Evolutionary conservation across 2,329 filamentous ascomycete species (phyloP), one percentile per base, ranked within the genome.

Genomic region (Botrytis fabae): DNA sequence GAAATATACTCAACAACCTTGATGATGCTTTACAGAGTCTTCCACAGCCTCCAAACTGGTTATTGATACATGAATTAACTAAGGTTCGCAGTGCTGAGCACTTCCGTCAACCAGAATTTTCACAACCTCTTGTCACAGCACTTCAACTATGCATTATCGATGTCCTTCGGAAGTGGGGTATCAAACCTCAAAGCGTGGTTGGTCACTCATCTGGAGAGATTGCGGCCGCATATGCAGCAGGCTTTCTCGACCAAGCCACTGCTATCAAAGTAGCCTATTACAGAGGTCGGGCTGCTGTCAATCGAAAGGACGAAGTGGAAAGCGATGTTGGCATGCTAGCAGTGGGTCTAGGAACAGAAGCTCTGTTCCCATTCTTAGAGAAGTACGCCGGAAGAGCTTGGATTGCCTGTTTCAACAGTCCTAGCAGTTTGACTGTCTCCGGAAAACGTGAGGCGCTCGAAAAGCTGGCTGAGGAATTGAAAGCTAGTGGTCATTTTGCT

Each of bases 171-270:
- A 81, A 82, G 1, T 86, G 82, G 81, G 81, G 81, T 5, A 77
- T 86, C n/a, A 75, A 73, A 6, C 82, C 85, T 0, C 66, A 74
- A 0, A 80, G 78, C 2, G 83, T 85, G 0, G 79, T 82, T 6
- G 84, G 85, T 0, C 85, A 86, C 75, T 86, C 84, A 0, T 82
- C 80, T 60, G 85, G 85, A 10, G 85, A 87, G 73, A 85, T 86
- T 62, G 84, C 79, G 3, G 85, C 85, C 3, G 85, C 85, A 0
- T 86, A 83, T 70, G 80, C 83, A 1, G 78, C 82, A 1, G 83
- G 82, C 3, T 76, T 77, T 1, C 60, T 85, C 0, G 79, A 68
- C 10, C 63, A 59, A 46, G 73, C 71, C 32, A 62, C 73, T 12
- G 74, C 75, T 32, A 74, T 77, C 32, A 73, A 64, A 61, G 71